A percentile compares a stretch with the other conserved stretches of the same genome.
Conservation (phyloP, 805 yeast species). For the Saccharomycopsis amapae region DNA sequence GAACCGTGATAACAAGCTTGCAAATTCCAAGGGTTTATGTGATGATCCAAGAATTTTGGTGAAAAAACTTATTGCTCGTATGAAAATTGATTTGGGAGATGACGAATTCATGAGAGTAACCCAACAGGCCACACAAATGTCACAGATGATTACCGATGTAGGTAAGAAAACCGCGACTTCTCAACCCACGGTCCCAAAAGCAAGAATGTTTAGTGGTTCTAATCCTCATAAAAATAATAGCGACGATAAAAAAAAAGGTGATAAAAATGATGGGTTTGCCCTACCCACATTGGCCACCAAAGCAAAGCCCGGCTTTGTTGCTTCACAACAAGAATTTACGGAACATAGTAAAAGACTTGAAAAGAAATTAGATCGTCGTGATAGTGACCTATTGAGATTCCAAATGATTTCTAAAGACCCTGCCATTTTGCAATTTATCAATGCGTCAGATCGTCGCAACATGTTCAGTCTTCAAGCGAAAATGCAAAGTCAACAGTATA, state of each 20-base stretch:
- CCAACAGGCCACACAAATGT: conserved; percentile 19
- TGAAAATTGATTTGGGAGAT: conserved; percentile 48
- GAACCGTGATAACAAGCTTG: conserved; percentile 35
- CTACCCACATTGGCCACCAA: neutral
- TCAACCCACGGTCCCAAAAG: neutral
- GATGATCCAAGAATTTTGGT: conserved; percentile 46
- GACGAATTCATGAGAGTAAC: conserved; percentile 33
- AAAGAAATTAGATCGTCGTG: conserved; percentile 24
- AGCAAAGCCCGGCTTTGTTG: neutral
- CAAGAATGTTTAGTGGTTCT: neutral
- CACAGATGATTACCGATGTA: conserved; percentile 7
- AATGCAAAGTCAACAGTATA: neutral
- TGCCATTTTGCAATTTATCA: conserved; percentile 41
- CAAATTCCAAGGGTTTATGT: conserved; percentile 43
- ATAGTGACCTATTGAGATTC: conserved; percentile 31
- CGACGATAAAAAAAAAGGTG: neutral
- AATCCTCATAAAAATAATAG: conserved; percentile 23
- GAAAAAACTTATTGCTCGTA: conserved; percentile 41
- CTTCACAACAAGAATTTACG: conserved; percentile 36
- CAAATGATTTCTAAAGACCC: conserved; percentile 43
- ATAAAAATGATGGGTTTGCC: neutral
- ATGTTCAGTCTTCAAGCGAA: too few species aligned
- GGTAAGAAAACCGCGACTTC: neutral
- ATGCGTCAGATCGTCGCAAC: conserved; percentile 23
- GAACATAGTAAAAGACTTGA: conserved; percentile 32